A percentile compares a stretch with the other conserved stretches of the same genome.
Conservation (phyloP, 345 rosid species). For the Euphorbia tirucalli region DNA sequence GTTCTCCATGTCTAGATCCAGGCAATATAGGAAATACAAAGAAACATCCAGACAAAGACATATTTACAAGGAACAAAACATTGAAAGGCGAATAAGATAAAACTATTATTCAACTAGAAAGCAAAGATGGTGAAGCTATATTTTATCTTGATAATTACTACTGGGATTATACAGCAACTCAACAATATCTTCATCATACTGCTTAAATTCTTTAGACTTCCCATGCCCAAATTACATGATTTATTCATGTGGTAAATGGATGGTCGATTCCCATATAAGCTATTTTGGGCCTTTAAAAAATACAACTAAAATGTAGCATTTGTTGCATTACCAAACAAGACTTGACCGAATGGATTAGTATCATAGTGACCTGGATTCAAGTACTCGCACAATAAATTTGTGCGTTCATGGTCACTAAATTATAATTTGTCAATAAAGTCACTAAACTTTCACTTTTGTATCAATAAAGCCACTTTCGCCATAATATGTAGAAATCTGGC, state of each 20-base stretch:
- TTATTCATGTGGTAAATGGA: not conserved
- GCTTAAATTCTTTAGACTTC: not conserved
- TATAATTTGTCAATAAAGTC: too few relatives aligned
- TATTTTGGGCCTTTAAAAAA: not conserved
- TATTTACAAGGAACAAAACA: not conserved
- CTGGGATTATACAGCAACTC: not conserved
- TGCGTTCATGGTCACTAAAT: too few relatives aligned
- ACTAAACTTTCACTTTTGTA: too few relatives aligned
- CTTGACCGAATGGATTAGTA: not conserved
- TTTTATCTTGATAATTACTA: not conserved
- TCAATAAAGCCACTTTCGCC: too few relatives aligned
- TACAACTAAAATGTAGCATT: not conserved
- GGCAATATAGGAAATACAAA: conserved; percentile 38
- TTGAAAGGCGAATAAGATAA: not conserved
- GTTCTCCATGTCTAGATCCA: conserved; percentile 59
- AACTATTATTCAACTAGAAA: not conserved
- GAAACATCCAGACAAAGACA: not conserved
- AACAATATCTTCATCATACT: not conserved
- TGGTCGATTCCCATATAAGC: not conserved
- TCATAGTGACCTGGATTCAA: not conserved
- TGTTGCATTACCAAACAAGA: not conserved
- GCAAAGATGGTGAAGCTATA: not conserved
- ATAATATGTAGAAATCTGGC: too few relatives aligned
- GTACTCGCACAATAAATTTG: too few relatives aligned
- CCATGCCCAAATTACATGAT: not conserved